Conservation (phyloP, 2,329 filamentous ascomycete species). For the Phoma sp. region DNA sequence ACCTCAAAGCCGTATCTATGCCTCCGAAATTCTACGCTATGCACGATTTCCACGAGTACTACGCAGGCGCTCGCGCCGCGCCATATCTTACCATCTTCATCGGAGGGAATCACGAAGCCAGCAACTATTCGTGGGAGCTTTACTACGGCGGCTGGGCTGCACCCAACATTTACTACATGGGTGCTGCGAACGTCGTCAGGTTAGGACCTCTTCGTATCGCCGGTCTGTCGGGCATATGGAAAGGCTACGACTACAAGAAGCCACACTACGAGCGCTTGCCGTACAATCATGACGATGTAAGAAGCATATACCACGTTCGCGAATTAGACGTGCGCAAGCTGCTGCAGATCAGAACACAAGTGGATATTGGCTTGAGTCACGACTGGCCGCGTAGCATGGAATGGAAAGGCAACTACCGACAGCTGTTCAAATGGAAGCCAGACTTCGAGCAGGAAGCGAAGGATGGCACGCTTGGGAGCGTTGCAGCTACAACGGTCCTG, state of each 20-base stretch:
- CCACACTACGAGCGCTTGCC: slow-evolving; percentile 86
- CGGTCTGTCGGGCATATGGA: slow-evolving; percentile 94
- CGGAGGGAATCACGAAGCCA: slow-evolving; percentile 94
- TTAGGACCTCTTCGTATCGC: slow-evolving; percentile 87
- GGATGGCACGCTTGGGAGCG: slow-evolving; percentile 78
- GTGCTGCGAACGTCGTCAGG: slow-evolving; percentile 86
- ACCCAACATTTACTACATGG: slow-evolving; percentile 96
- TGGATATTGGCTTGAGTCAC: slow-evolving; percentile 91
- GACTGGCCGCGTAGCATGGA: slow-evolving; percentile 93
- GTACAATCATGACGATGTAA: slow-evolving; percentile 78
- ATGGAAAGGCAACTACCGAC: slow-evolving; percentile 72
- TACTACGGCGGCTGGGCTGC: slow-evolving; percentile 98
- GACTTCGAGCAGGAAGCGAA: slow-evolving; percentile 78
- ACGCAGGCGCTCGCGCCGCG: slow-evolving; percentile 76
- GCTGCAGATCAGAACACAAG: slow-evolving; percentile 81
- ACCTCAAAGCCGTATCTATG: slow-evolving; percentile 88
- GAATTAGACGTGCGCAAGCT: slow-evolving; percentile 92
- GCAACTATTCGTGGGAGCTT: slow-evolving; percentile 87
- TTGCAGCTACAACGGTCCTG: slow-evolving; percentile 80
- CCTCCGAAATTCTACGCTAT: slow-evolving; percentile 86
- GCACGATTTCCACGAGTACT: slow-evolving; percentile 94
- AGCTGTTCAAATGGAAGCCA: slow-evolving; percentile 76
- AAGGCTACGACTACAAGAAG: slow-evolving; percentile 84
- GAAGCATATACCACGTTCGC: slow-evolving; percentile 86
- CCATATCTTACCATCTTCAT: slow-evolving; percentile 93